A percentile compares a stretch with the other conserved stretches of the same genome.
Evolutionary conservation across 139 green algal genomes (phyloP).

Genomic region (Ostreobium quekettii): DNA sequence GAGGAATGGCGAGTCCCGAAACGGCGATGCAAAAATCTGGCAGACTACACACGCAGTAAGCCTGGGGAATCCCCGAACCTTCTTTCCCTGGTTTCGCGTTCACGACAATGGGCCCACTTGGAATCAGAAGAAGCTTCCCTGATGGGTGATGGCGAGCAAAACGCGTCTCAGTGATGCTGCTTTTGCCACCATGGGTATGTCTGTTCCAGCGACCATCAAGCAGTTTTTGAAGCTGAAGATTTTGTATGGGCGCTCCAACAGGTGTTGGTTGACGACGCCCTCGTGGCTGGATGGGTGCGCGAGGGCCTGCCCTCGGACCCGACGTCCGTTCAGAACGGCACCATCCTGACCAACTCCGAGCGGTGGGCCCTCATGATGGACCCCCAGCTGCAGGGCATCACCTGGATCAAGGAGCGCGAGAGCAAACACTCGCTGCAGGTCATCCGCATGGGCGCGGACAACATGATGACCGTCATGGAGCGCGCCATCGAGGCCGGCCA

Average conservation of each 20-base stretch:
- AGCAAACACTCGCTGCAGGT: conserved; percentile 71
- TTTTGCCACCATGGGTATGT: not conserved
- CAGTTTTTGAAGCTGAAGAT: not conserved
- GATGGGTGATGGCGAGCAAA: not conserved
- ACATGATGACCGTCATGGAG: conserved; percentile 66
- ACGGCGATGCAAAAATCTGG: too few relatives aligned
- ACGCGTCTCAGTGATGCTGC: not conserved
- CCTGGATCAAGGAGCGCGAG: conserved; percentile 81
- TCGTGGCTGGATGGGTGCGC: conserved; percentile 59
- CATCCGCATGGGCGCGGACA: conserved; percentile 62
- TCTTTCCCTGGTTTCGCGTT: too few relatives aligned
- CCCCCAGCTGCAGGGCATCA: conserved; percentile 78
- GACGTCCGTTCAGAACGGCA: conserved; percentile 67
- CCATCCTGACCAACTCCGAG: conserved; percentile 72
- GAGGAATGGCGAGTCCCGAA: too few relatives aligned
- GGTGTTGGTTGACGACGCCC: conserved; percentile 67
- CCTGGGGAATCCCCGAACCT: too few relatives aligned
- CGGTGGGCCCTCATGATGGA: conserved; percentile 78
- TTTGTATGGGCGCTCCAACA: conserved; percentile 4
- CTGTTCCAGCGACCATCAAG: not conserved
- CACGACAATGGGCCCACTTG: too few relatives aligned
- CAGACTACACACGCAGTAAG: too few relatives aligned
- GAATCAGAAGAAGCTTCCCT: too few relatives aligned
- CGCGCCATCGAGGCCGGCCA: conserved; percentile 66
- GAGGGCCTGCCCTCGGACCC: conserved; percentile 68